Percentiles rank a stretch among this genome's conserved stretches.
Evolutionary conservation across 306 rosid genomes (phyloP).

Genomic region (Alnus rubra): DNA sequence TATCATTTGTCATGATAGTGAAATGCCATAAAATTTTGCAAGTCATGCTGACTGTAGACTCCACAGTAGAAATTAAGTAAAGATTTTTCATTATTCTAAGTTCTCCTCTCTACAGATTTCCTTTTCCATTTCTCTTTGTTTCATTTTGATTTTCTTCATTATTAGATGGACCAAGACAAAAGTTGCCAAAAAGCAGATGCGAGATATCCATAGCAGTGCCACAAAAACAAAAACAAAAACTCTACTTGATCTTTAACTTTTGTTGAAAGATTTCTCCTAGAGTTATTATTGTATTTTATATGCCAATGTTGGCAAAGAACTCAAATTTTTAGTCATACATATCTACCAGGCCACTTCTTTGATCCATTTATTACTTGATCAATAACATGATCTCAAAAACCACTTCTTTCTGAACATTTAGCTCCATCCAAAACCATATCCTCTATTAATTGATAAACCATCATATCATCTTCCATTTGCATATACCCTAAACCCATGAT

Average conservation of each 20-base stretch:
- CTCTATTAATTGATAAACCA: background rate
- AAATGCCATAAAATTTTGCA: too few relatives aligned
- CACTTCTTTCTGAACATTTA: background rate
- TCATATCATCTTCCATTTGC: too few relatives aligned
- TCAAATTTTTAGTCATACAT: background rate
- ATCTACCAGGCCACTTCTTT: background rate
- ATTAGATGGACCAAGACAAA: background rate
- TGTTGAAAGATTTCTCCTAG: background rate
- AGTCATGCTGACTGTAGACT: too few relatives aligned
- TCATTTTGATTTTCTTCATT: too few relatives aligned
- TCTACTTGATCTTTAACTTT: background rate
- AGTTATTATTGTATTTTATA: background rate
- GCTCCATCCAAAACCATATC: background rate
- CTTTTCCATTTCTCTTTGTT: too few relatives aligned
- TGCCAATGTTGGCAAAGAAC: background rate
- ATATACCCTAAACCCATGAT: too few relatives aligned
- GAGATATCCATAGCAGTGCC: background rate
- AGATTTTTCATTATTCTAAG: too few relatives aligned
- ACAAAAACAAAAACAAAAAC: background rate
- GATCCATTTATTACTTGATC: background rate
- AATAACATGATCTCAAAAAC: background rate
- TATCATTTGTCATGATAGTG: too few relatives aligned
- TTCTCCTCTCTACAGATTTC: too few relatives aligned
- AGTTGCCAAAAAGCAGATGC: background rate
- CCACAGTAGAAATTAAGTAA: too few relatives aligned